Base-by-base conservation (phyloP, 164 flowering plant genomes). In the Vitis cinerea region DNA sequence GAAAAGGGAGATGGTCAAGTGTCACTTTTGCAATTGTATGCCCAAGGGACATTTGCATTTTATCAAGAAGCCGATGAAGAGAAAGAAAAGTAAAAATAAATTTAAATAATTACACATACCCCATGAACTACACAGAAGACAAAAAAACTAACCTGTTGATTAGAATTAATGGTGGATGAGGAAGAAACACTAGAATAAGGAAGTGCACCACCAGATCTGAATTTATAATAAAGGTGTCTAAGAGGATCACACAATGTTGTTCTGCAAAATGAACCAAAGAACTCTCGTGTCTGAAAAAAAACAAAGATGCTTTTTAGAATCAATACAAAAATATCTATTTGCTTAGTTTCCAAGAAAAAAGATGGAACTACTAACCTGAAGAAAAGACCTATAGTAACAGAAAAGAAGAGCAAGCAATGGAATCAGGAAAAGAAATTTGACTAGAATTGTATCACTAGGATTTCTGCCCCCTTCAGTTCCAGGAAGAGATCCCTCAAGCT, bases 401-500 rank as follows among this genome's bases (percentile, higher is more conserved):
- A 84, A 75, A 64, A 81, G 13, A 13, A 89, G 55, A 44, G 75
- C 76, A 73, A 85, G 66, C 4, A 93, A 63, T 14, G 99, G 99
- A 67, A 95, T 80, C 71, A 93, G 73, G 74, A 84, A 80, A 56
- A 95, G 90, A 74, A 88, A 54, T 50, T 82, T 89, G 78, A 93
- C 86, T 27, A 84, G 57, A 68, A 88, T 65, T 59, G 74, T 74
- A 52, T 93, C 95, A 19, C 72, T 78, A n/a, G 95, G 92, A 73
- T 88, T 86, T 74, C 76, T 82, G 15, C 99, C 99, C 61, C 98
- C 97, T 74, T 86, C 85, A 65, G 99, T 93, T 78, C 99, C 99
- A 50, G 99, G 97, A 70, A 95, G 93, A 56, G 97, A 73, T 66
- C 86, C 99, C 53, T 82, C 80, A 69, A 95, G 92, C 66, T 74